Base-by-base conservation (phyloP, 2,329 filamentous ascomycete genomes). In the Trichoderma gracile region DNA sequence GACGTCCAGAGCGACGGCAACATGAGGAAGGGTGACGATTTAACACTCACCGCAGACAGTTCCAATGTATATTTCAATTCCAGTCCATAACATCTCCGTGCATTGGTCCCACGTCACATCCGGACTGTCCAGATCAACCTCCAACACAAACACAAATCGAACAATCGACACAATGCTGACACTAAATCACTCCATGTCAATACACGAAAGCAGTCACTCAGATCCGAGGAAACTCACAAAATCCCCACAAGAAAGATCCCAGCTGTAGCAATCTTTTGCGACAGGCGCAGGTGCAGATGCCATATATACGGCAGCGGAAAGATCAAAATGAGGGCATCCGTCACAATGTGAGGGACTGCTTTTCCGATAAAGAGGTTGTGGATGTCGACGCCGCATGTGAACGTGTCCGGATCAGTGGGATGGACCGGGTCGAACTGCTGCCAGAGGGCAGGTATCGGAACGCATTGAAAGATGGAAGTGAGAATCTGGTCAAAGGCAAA, bases 21-120 rank as follows among this genome's bases (percentile, higher is more conserved):
- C 3, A 5, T 14, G 5, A 14, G 3, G 25, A 27, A 15, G 53
- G 53, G 8, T 5, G 2, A 1, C 21, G 15, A 5, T 5, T 15
- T 15, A 27, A 21, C 3, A 50, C 63, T 17, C 65, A 70, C 70
- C 71, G 30, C 70, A 73, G 5, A 72, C 63, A 8, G 73, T 70
- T 30, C 65, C 69, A 7, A 69, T 54, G 27, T 71, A 69, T 8
- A 42, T 65, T 49, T 73, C 71, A n/a, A 70, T 52, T 1, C 69
- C 68, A 5, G 68, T 68, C 70, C 69, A 71, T 27, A 12, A 53
- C 59, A 62, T 62, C 9, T 62, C 59, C 14, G 40, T 19, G 19
- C 59, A 62, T 45, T 62, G 33, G 30, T 72, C 69, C 71, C 71
- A 73, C 7, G 70, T 73, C 27, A 73, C 68, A 49, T 73, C 72